Base-by-base conservation (phyloP, 2,329 filamentous ascomycete genomes). In the Pseudogymnoascus sp. region DNA sequence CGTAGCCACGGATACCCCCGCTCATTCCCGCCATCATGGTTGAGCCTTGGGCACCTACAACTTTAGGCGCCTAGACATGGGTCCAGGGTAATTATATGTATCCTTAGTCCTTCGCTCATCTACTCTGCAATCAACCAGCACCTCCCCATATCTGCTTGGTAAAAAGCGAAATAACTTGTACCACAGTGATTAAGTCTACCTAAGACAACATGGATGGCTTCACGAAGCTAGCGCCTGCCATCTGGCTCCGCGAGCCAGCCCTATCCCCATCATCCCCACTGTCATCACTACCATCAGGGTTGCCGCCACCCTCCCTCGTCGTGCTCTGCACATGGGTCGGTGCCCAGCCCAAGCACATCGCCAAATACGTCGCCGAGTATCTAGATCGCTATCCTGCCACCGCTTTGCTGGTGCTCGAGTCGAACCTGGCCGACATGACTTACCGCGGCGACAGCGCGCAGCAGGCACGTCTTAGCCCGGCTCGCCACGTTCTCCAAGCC, bases 241-340 rank as follows among this genome's bases (percentile, higher is more conserved):
- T 45, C 41, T 45, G 41, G 41, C 41, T 45, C 12, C 41, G 41
- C 21, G 21, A 45, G 21, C 21, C 21, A 14, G 28, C 28, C 28
- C 28, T 9, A 31, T 45, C 41, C 3, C 41, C 41, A 45, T 45
- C 41, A n/a, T 12, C 18, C 18, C 18, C 18, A 14, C 18, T 14
- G 11, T 14, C 18, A 23, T 23, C 41, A 25, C 21, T 14, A 25
- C 11, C 41, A 14, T 14, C 21, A 5, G 5, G 11, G 2, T 45
- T 23, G 18, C 21, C 18, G 41, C 21, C 41, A 5, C 41, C 41
- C 12, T 45, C 41, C 21, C 41, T 45, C 5, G 73, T 85, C 45
- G 68, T 85, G 52, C 75, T 86, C 64, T 85, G 79, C 70, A 78
- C 81, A 67, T 86, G 82, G 83, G 82, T 83, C 61, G 83, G 86